Conservation (phyloP, 768 basidiomycete genomes). For the Suillus cothurnatus region DNA sequence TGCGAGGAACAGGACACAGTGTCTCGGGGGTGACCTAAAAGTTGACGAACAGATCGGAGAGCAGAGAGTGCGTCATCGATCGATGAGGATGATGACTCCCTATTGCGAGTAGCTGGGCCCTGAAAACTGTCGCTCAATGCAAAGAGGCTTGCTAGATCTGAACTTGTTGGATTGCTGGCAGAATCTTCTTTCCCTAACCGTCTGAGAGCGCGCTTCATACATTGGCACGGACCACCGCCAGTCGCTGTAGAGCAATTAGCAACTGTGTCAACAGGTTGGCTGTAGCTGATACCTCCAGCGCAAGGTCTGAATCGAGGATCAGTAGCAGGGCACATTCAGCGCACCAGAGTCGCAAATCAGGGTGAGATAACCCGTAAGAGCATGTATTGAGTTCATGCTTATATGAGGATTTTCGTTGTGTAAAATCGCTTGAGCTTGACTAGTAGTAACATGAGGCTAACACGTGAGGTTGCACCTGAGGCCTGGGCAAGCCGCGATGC, state of each 20-base stretch:
- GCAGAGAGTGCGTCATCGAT: neutral
- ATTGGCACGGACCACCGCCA: neutral
- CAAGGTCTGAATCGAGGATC: neutral
- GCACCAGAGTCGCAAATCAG: neutral
- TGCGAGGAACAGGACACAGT: neutral
- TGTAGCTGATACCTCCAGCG: neutral
- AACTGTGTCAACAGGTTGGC: neutral
- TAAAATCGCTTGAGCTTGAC: neutral
- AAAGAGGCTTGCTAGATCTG: neutral
- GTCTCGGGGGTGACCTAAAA: neutral
- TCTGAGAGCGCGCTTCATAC: neutral
- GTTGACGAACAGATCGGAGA: neutral
- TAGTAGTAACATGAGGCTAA: neutral
- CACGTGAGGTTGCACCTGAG: neutral
- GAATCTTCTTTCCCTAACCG: neutral
- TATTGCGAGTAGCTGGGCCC: neutral
- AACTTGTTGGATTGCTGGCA: neutral
- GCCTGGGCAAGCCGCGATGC: neutral
- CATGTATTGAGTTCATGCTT: neutral
- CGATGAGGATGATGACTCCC: neutral
- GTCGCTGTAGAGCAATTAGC: neutral
- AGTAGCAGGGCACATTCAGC: neutral
- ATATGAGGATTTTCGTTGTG: neutral
- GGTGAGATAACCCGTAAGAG: neutral
- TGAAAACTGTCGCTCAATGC: neutral